Evolutionary conservation across 306 rosid species (phyloP).

Genomic region (Quercus suber): DNA sequence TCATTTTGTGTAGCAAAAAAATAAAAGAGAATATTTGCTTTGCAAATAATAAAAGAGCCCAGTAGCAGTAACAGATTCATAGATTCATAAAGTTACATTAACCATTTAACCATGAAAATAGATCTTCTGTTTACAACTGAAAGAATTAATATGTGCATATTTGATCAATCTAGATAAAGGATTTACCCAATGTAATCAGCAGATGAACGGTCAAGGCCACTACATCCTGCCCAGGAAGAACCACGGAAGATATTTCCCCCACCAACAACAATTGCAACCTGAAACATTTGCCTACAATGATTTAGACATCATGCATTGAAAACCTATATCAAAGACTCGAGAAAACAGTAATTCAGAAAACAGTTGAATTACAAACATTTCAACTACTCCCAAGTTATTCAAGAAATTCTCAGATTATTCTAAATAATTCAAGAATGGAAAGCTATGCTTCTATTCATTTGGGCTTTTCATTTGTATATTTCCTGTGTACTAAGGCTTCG

Average conservation of each 20-base stretch:
- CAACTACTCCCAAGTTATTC: background rate
- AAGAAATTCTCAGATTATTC: background rate
- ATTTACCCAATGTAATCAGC: constrained; percentile 94
- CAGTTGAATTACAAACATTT: background rate
- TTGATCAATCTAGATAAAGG: constrained; percentile 3
- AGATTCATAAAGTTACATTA: background rate
- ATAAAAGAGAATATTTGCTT: background rate
- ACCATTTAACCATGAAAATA: background rate
- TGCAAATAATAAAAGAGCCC: background rate
- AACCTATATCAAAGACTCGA: background rate
- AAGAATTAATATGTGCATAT: background rate
- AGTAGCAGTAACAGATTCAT: background rate
- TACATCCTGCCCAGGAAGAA: constrained; percentile 81
- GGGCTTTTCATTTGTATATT: too few relatives aligned
- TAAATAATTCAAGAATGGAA: background rate
- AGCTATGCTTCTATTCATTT: background rate
- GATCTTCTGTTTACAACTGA: background rate
- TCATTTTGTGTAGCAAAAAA: background rate
- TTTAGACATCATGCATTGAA: background rate
- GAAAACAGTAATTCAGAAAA: background rate
- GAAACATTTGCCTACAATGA: constrained; percentile 37
- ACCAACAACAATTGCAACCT: constrained; percentile 97
- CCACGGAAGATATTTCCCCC: constrained; percentile 98
- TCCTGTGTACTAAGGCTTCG: too few relatives aligned
- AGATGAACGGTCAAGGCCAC: constrained; percentile 95